Evolutionary conservation across 106 monocot genomes (phyloP), one percentile per base, ranked within the genome.

Genomic region (Allium fistulosum): DNA sequence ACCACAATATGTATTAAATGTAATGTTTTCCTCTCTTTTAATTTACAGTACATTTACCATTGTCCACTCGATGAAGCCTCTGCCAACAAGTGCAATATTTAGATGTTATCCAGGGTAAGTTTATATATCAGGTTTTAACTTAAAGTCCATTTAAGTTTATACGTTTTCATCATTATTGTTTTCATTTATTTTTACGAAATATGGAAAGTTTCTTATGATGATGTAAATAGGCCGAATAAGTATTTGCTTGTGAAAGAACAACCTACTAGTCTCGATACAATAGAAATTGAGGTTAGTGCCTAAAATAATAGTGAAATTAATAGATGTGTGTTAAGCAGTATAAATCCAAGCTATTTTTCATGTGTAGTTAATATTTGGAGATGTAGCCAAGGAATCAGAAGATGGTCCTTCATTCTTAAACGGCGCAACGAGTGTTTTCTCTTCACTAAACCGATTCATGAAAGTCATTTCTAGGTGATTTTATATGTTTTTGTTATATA

Each of bases 161-260:
- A 53, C 9, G 1, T 53, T 53, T 53, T 53, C 0, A 53, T 53
- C 13, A 10, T 13, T 53, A 10, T 53, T 13, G 0, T 53, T 13
- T 53, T 53, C 13, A 53, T 53, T 53, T 53, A 13, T 9, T 53
- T 53, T 46, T 75, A n/a, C 79, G 92, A 91, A 58, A 76, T 83
- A 72, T 96, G 91, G 96, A 96, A 92, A 76, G 91, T 91, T 58
- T 96, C 88, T 66, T 96, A 84, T 75, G 92, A 84, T 75, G 92
- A 96, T 71, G 76, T 71, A 26, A 80, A 83, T 53, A 92, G 96
- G 64, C 91, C 96, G 28, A 82, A 80, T 53, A 83, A 91, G 75
- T 96, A 91, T 75, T 63, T 80, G 46, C 76, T 96, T 11, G 96
- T 88, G 10, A 86, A 84, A 82, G 96, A 91, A 77, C 91, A 76